These are phyloP conservation scores for Arachis stenosperma DNA, from an alignment of 306 rosid species.

Conservation along the genomic window DNA sequence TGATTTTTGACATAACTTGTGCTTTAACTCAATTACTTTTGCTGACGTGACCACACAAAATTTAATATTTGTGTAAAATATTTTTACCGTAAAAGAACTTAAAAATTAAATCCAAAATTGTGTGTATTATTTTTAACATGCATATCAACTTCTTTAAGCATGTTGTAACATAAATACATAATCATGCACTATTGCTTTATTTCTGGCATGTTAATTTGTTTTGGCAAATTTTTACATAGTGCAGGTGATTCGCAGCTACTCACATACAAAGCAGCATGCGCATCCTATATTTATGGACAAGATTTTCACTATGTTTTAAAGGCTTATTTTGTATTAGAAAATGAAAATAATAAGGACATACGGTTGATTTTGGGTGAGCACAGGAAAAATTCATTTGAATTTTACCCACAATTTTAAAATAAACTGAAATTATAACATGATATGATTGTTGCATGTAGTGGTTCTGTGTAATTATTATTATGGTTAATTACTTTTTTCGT, in stretches of 20 bases:
- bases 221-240: slow-evolving; percentile 32
- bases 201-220: slow-evolving; percentile 3
- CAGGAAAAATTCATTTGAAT: slow-evolving; percentile 44
- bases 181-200: neutral
- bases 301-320: slow-evolving; percentile 54
- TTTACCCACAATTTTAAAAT: slow-evolving; percentile 36
- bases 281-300: slow-evolving; percentile 65
- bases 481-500: neutral
- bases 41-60: neutral
- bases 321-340: slow-evolving; percentile 50
- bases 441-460: neutral
- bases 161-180: neutral
- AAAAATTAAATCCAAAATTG: neutral
- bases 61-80: neutral
- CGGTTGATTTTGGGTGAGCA: slow-evolving; percentile 54
- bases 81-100: too few species aligned
- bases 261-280: slow-evolving; percentile 81
- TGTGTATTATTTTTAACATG: neutral
- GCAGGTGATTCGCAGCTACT: slow-evolving; percentile 73
- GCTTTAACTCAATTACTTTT: neutral
- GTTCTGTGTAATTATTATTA: neutral
- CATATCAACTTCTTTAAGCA: neutral
- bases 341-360: slow-evolving; percentile 48
- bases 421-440: neutral
- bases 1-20: too few species aligned